Conservation (phyloP, 495 filamentous ascomycete genomes). For the Halenospora varia region DNA sequence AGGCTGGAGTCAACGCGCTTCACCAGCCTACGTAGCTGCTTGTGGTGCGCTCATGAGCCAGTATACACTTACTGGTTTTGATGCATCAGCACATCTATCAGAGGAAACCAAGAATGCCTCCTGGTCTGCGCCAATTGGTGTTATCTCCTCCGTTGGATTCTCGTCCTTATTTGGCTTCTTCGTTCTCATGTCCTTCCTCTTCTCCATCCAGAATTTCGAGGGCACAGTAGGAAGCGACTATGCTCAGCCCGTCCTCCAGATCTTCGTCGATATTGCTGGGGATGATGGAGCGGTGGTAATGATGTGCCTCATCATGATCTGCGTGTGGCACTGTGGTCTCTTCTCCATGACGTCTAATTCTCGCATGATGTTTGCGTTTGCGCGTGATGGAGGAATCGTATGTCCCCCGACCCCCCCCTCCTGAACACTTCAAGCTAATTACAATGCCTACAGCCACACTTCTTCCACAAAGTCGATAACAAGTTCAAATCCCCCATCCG, state of each 20-base stretch:
- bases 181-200: constrained; percentile 52
- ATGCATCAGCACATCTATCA: constrained; percentile 54
- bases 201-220: constrained; percentile 56
- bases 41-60: constrained; percentile 52
- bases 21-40: constrained; percentile 51
- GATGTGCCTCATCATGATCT: constrained; percentile 55
- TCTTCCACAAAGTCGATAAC: constrained; percentile 46
- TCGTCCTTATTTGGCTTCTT: constrained; percentile 61
- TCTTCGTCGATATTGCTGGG: constrained; percentile 53
- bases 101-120: constrained; percentile 58
- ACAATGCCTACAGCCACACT: constrained; percentile 25
- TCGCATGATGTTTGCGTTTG: constrained; percentile 63
- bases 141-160: constrained; percentile 54
- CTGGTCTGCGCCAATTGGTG: constrained; percentile 58
- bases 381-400: constrained; percentile 48
- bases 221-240: constrained; percentile 34
- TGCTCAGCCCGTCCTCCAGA: constrained; percentile 54
- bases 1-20: constrained; percentile 47
- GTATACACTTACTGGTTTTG: constrained; percentile 52
- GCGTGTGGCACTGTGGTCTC: constrained; percentile 57
- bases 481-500: constrained; percentile 47
- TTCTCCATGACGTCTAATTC: constrained; percentile 57
- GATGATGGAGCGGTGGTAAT: constrained; percentile 49
- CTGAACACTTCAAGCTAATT: neutral
- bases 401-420: constrained; percentile 24